Evolutionary conservation across 179 eudicot species (phyloP).

Genomic region (Beta macrorhiza): DNA sequence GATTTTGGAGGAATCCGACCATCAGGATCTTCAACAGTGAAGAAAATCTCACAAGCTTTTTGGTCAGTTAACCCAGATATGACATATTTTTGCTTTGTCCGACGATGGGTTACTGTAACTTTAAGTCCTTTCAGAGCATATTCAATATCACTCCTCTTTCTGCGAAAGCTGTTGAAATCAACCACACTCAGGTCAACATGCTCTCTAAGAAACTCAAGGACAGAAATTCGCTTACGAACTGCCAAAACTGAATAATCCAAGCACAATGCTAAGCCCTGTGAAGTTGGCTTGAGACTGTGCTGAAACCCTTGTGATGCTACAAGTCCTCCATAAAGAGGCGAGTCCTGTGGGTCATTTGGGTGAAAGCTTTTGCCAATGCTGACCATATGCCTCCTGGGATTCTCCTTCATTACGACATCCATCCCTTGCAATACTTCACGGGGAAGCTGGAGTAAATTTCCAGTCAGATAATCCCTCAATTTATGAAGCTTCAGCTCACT

Average conservation of each 20-base stretch:
- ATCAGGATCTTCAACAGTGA: conserved; percentile 42
- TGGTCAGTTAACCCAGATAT: conserved; percentile 44
- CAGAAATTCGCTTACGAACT: conserved; percentile 50
- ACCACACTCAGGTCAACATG: conserved; percentile 20
- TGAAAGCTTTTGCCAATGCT: conserved; percentile 53
- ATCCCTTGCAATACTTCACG: conserved; percentile 66
- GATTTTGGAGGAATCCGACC: conserved; percentile 30
- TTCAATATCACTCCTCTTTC: conserved; percentile 20
- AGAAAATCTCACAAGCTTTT: conserved; percentile 37
- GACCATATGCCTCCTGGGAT: conserved; percentile 49
- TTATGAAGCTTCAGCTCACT: conserved; percentile 49
- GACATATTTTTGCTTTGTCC: conserved; percentile 46
- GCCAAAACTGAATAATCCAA: conserved; percentile 65
- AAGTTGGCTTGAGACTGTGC: conserved; percentile 55
- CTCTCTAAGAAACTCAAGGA: conserved; percentile 53
- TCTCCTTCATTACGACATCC: conserved; percentile 72
- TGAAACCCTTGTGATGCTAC: conserved; percentile 60
- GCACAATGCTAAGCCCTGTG: conserved; percentile 58
- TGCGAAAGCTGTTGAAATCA: conserved; percentile 6
- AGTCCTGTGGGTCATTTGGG: neutral
- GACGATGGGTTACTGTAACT: conserved; percentile 61
- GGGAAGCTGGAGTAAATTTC: conserved; percentile 39
- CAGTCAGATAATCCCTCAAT: conserved; percentile 52
- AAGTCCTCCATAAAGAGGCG: conserved; percentile 37
- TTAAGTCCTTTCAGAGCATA: conserved; percentile 44